Conservation (phyloP, 768 basidiomycete genomes). For the Leccinellum albellum region DNA sequence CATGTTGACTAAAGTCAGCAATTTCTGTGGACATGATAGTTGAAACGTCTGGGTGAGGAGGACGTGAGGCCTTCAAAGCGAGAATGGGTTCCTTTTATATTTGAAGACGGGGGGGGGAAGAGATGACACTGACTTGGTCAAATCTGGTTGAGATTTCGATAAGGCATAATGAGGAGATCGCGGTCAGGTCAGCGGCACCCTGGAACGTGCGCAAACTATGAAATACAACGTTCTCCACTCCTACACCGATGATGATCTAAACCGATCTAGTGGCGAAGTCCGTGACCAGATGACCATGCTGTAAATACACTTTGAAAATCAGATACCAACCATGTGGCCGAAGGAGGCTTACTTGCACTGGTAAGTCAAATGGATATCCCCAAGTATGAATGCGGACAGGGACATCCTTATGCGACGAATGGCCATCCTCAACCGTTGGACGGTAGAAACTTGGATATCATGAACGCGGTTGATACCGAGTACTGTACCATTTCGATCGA, state of each 20-base stretch:
- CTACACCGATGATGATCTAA: background rate
- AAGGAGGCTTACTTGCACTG: background rate
- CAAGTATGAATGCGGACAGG: background rate
- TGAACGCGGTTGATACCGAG: background rate
- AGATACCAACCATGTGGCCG: background rate
- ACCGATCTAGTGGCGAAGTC: background rate
- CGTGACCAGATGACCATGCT: background rate
- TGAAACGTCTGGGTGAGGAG: background rate
- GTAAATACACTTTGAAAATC: background rate
- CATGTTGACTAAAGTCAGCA: background rate
- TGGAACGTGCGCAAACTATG: background rate
- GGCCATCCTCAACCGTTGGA: background rate
- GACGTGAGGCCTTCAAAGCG: background rate
- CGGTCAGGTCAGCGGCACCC: background rate
- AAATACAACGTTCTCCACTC: background rate
- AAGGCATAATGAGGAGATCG: background rate
- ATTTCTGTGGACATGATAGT: background rate
- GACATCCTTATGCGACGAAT: background rate
- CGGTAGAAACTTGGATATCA: background rate
- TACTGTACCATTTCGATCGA: no score
- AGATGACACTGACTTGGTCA: background rate
- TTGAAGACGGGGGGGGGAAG: background rate
- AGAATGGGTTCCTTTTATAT: background rate
- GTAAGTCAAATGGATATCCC: background rate
- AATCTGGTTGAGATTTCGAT: background rate